Percentiles rank a stretch among this genome's conserved stretches.
phyloP scores from a whole-genome alignment of 139 green algal genomes.

The Coelastrella sp. region DNA sequence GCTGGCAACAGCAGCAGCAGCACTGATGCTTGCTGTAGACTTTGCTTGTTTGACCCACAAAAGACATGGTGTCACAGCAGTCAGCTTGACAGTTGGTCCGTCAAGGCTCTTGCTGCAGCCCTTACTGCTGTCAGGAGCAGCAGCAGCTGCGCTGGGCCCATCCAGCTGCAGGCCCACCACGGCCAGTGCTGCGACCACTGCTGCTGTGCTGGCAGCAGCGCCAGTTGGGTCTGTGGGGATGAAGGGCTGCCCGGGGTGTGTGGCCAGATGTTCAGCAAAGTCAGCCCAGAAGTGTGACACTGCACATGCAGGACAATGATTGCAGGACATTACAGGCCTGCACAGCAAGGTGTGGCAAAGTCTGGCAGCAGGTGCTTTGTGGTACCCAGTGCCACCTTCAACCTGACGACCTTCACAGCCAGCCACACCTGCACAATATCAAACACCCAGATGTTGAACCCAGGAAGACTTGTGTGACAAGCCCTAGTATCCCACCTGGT shows the following conservation, averaged over 20 bases:
- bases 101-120: not conserved
- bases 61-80: not conserved
- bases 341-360: not conserved
- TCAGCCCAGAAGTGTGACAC: slow-evolving; percentile 33
- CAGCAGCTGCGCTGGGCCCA: not conserved
- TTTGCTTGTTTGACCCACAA: slow-evolving; percentile 13
- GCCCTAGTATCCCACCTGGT: not conserved
- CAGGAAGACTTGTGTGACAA: too few relatives aligned
- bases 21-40: not conserved
- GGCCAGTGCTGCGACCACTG: slow-evolving; percentile 7
- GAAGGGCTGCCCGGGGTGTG: slow-evolving; percentile 6
- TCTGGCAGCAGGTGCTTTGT: too few relatives aligned
- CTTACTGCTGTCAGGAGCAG: not conserved
- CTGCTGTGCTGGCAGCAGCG: slow-evolving; percentile 6
- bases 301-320: not conserved
- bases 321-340: not conserved
- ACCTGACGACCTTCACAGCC: too few relatives aligned
- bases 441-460: not conserved
- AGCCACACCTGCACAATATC: not conserved
- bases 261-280: slow-evolving; percentile 30
- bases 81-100: not conserved
- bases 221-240: slow-evolving; percentile 33
- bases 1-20: not conserved
- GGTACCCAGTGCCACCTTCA: too few relatives aligned
- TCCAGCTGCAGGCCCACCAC: slow-evolving; percentile 4